Conservation (phyloP, 352 stramenopile genomes). For the Globisporangium paroecandrum region DNA sequence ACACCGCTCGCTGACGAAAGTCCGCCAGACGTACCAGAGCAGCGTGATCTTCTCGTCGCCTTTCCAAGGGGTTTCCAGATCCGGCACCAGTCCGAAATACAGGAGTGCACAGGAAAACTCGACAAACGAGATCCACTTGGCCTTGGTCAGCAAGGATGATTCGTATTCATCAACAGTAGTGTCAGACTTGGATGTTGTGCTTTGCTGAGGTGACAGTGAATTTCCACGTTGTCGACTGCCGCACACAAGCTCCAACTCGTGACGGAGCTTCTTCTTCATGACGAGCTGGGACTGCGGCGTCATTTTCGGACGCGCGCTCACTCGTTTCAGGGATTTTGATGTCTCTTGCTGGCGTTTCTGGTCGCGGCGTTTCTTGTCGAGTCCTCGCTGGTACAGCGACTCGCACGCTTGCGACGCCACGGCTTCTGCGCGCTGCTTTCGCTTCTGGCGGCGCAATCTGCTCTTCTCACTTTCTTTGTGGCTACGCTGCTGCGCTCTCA, state of each 20-base stretch:
- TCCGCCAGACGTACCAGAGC: slow-evolving; percentile 51
- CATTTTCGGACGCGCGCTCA: slow-evolving; percentile 30
- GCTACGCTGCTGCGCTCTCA: background rate
- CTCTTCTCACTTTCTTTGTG: slow-evolving; percentile 17
- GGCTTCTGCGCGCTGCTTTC: slow-evolving; percentile 10
- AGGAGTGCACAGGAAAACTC: slow-evolving; percentile 59
- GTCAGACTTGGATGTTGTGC: background rate
- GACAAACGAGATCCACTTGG: slow-evolving; percentile 27
- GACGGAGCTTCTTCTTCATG: slow-evolving; percentile 35
- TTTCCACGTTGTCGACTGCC: background rate
- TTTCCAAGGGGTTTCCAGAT: slow-evolving; percentile 36
- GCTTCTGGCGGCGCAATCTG: slow-evolving; percentile 15
- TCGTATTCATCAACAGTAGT: background rate
- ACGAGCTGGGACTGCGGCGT: slow-evolving; percentile 32
- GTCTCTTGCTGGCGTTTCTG: slow-evolving; percentile 25
- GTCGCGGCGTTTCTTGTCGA: slow-evolving; percentile 37
- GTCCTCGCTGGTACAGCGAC: slow-evolving; percentile 43
- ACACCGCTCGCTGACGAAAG: slow-evolving; percentile 19
- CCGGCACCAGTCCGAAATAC: slow-evolving; percentile 52
- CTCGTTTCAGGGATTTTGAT: slow-evolving; percentile 14
- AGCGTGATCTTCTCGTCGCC: slow-evolving; percentile 31
- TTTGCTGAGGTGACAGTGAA: background rate
- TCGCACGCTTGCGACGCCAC: slow-evolving; percentile 39
- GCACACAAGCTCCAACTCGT: slow-evolving; percentile 37
- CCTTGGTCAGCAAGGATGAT: background rate